Conservation (phyloP, 768 basidiomycete species). For the Mycena latifolia region DNA sequence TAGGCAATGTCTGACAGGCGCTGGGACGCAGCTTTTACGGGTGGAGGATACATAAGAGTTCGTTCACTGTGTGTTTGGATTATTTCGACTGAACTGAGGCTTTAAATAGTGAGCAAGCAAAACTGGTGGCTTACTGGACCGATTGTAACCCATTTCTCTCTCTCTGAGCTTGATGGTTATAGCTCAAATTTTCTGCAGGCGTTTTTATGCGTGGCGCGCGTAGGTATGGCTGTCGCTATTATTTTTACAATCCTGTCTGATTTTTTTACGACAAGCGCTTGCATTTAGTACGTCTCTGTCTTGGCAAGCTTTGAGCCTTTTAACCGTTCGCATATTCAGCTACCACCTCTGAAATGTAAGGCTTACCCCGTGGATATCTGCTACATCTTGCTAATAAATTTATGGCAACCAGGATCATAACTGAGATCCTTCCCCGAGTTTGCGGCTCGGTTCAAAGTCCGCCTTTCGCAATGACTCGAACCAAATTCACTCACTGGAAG, state of each 20-base stretch:
- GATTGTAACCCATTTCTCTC: conserved; percentile 39
- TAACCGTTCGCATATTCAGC: background rate
- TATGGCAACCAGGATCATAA: background rate
- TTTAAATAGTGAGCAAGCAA: conserved; percentile 49
- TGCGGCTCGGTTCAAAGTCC: background rate
- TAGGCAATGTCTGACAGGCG: too few species aligned
- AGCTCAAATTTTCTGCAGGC: conserved; percentile 8
- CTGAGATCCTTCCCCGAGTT: background rate
- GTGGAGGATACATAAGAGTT: conserved; percentile 51
- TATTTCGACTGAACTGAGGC: background rate
- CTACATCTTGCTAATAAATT: background rate
- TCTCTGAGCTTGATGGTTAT: background rate
- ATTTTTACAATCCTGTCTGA: background rate
- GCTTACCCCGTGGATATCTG: background rate
- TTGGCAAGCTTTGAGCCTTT: background rate
- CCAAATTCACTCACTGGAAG: background rate
- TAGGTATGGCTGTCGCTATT: conserved; percentile 1
- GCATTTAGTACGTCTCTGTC: conserved; percentile 17
- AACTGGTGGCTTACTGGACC: conserved; percentile 49
- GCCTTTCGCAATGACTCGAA: background rate
- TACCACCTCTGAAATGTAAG: conserved; percentile 26
- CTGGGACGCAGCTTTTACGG: conserved; percentile 8
- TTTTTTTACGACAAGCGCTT: background rate
- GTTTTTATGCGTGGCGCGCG: conserved; percentile 7
- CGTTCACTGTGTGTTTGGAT: conserved; percentile 30